Percentiles rank a stretch among this genome's conserved stretches.
These are phyloP conservation scores for Yarrowia porcina DNA, from an alignment of 805 yeast species.

Conservation along the genomic window DNA sequence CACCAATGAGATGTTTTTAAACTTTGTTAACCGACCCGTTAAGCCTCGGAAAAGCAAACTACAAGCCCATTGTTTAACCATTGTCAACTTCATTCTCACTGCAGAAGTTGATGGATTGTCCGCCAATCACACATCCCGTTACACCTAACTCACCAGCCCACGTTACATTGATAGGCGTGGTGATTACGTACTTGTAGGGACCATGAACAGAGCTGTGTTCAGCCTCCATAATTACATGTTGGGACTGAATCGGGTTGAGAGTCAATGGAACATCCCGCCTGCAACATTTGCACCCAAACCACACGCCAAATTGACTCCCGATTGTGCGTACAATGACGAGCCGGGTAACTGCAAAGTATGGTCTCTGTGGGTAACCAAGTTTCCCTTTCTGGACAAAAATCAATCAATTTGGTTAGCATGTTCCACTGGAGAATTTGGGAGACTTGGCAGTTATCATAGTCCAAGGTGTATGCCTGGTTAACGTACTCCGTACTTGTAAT, in stretches of 20 bases:
- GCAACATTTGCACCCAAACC: slow-evolving; percentile 7
- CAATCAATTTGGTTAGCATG: no score
- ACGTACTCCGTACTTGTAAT: no score
- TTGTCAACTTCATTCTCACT: background rate
- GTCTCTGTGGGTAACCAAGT: background rate
- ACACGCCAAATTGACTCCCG: background rate
- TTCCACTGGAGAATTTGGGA: no score
- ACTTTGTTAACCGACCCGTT: background rate
- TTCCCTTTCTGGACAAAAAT: background rate
- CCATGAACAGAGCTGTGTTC: no score
- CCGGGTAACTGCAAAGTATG: no score
- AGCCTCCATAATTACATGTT: no score
- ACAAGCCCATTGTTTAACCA: slow-evolving; percentile 2
- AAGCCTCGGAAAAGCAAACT: background rate
- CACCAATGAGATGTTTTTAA: background rate
- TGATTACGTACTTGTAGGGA: no score
- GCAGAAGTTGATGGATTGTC: background rate
- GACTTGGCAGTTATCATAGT: no score
- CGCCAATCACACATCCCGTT: slow-evolving; percentile 7
- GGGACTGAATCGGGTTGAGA: no score
- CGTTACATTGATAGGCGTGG: slow-evolving; percentile 10
- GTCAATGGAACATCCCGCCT: no score
- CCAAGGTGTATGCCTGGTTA: no score
- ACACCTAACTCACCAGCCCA: slow-evolving; percentile 12
- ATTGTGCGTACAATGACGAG: background rate